Base-by-base conservation (phyloP, 129 eudicot species). In the Mikania micrantha region DNA sequence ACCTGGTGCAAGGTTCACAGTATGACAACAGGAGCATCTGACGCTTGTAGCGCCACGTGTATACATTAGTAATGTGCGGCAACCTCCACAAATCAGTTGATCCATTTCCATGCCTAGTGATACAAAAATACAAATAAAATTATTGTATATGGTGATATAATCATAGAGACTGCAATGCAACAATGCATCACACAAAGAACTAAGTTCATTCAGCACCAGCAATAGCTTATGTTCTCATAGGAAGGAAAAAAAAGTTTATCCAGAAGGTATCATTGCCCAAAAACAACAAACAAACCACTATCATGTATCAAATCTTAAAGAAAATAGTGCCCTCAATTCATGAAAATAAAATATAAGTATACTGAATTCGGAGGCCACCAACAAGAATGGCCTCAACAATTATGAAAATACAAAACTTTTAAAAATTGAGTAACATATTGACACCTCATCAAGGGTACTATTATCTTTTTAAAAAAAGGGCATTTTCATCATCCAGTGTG, bases 21-120 rank as follows among this genome's bases (percentile, higher is more conserved):
- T 87, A 41, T 84, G 86, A 71, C 95, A 90, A 54, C 97, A 90
- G 16, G 94, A 81, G 73, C 97, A 90, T 78, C 97, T 90, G 54
- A 90, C 97, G 74, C 95, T 90, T 19, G 91, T 69, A 29, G 97
- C 97, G 7, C 97, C 97, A 27, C 88, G 87, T 11, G 97, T 70
- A 59, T 90, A 85, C 95, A 87, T 87, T 27, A 90, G 82, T 69
- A 87, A 76, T 17, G 89, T 87, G 27, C 86, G 90, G 50, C 97
- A 90, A 47, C 95, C 84, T 66, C 97, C 95, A 56, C 97, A 90
- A 39, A 90, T 84, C 45, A 90, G 74, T 71, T 87, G 95, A 56
- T 87, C 87, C 95, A 90, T 90, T 75, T 86, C 96, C 82, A 78
- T 75, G 40, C 94, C 96, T 90, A 35, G 27, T 44, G 58, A 65